phyloP scores from a whole-genome alignment of 768 basidiomycete species.

The Lactifluus pinguis region DNA sequence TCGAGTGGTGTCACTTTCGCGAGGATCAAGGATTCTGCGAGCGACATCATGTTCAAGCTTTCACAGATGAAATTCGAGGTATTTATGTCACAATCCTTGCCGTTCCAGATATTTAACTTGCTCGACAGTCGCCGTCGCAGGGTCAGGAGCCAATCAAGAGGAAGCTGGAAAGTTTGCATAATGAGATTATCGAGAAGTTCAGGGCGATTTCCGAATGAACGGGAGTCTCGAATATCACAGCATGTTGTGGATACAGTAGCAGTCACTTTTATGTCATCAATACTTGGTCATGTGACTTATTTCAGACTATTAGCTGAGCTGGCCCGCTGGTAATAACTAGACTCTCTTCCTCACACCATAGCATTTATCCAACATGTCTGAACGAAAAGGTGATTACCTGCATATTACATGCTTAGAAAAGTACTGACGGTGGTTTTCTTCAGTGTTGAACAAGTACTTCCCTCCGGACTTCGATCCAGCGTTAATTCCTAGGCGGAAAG shows the following conservation, averaged over 20 bases:
- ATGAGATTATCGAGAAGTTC: constrained; percentile 91
- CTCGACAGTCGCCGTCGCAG: constrained; percentile 73
- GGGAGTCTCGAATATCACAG: neutral
- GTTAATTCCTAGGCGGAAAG: constrained; percentile 85
- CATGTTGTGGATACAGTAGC: too few species aligned
- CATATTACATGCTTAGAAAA: neutral
- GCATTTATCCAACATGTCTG: constrained; percentile 50
- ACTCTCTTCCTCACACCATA: neutral
- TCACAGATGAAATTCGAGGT: constrained; percentile 99
- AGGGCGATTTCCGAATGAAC: constrained; percentile 69
- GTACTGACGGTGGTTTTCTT: constrained; percentile 5
- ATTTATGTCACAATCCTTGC: constrained; percentile 20
- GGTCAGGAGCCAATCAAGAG: constrained; percentile 75
- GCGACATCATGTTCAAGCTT: constrained; percentile 92
- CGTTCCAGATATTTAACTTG: neutral
- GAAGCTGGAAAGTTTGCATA: constrained; percentile 72
- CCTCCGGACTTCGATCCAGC: constrained; percentile 98
- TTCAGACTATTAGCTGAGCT: too few species aligned
- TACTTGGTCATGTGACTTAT: neutral
- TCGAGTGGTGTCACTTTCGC: constrained; percentile 77
- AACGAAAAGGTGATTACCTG: constrained; percentile 57
- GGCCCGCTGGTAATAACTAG: too few species aligned
- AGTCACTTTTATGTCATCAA: neutral
- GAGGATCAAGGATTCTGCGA: constrained; percentile 77
- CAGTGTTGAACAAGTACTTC: constrained; percentile 91